phyloP scores from a whole-genome alignment of 345 rosid genomes.

The Melaleuca alternifolia region DNA sequence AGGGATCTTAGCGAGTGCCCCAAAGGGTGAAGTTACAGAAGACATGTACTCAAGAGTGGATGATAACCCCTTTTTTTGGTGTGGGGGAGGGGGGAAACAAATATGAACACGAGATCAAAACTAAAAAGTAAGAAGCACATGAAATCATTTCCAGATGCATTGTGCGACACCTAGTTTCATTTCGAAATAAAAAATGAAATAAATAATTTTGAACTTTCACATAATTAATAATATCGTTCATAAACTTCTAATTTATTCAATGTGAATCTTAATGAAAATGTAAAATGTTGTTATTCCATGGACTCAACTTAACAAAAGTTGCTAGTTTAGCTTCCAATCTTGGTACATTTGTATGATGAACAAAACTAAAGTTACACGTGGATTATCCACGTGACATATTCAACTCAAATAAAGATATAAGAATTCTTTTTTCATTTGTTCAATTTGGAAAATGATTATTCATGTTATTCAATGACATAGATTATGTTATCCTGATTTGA shows the following conservation, averaged over 20 bases:
- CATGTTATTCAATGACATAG: background rate
- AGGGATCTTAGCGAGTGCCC: background rate
- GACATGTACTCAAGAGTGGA: background rate
- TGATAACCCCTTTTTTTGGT: background rate
- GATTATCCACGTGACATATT: background rate
- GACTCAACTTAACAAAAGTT: background rate
- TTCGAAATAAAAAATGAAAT: too few species aligned
- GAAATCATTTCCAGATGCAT: background rate
- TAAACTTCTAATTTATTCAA: background rate
- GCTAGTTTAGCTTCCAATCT: background rate
- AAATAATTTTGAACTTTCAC: background rate
- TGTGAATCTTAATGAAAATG: background rate
- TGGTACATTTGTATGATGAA: background rate
- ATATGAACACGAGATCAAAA: background rate
- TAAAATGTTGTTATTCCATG: background rate
- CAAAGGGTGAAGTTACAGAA: background rate
- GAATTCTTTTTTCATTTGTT: background rate
- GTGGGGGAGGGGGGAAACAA: background rate
- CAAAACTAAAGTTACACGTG: too few species aligned
- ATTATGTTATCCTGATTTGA: background rate
- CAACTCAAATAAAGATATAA: background rate
- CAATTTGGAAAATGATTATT: background rate
- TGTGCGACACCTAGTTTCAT: background rate
- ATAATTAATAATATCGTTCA: fast-evolving
- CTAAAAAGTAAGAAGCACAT: background rate